Percentiles rank a stretch among this genome's conserved stretches.
Evolutionary conservation across 257 asterid genomes (phyloP).

Genomic region (Fraxinus cuspidata): DNA sequence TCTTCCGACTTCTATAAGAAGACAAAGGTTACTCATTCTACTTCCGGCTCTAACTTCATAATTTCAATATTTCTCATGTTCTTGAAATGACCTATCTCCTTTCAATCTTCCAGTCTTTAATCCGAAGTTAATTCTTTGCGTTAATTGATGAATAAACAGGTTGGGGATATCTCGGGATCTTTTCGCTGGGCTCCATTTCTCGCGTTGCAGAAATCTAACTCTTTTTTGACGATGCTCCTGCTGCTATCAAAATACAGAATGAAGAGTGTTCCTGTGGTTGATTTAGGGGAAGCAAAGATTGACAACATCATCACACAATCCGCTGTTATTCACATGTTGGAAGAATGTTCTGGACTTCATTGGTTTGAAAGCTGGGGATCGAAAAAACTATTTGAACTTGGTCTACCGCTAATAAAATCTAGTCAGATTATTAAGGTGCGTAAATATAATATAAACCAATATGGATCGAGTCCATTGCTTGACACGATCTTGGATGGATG

Average conservation of each 20-base stretch:
- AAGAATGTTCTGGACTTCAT: constrained; percentile 92
- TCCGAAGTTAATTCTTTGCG: not conserved
- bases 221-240: constrained; percentile 93
- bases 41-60: not conserved
- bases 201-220: constrained; percentile 88
- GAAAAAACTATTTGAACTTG: constrained; percentile 74
- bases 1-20: constrained; percentile 84
- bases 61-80: not conserved
- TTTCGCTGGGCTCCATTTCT: constrained; percentile 99
- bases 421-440: constrained; percentile 66
- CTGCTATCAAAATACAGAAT: constrained; percentile 87
- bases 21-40: constrained; percentile 58
- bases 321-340: constrained; percentile 93
- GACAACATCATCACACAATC: constrained; percentile 87
- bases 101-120: constrained; percentile 7
- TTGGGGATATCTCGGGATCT: constrained; percentile 87
- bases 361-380: constrained; percentile 99
- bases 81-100: not conserved
- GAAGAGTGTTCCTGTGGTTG: constrained; percentile 96
- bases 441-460: not conserved
- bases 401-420: constrained; percentile 78
- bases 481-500: not conserved
- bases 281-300: constrained; percentile 77
- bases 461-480: not conserved
- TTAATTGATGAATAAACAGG: constrained; percentile 47